Conservation (phyloP, 2,329 filamentous ascomycete species). For the Pseudogymnoascus pannorum region DNA sequence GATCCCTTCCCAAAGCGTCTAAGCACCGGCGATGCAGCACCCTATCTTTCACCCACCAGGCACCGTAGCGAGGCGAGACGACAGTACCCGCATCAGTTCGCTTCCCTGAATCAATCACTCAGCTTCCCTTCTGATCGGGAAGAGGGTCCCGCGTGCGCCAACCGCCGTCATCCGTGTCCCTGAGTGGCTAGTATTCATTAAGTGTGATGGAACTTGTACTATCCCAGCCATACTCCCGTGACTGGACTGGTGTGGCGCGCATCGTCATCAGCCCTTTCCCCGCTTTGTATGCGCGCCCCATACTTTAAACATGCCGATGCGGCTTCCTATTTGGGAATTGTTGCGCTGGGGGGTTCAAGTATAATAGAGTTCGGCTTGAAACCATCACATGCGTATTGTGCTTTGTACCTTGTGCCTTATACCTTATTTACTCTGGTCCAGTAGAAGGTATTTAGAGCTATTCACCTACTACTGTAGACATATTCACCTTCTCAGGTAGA, state of each 20-base stretch:
- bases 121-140: neutral
- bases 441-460: neutral
- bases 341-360: neutral
- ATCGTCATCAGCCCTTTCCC: neutral
- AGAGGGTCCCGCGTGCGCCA: neutral
- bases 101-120: neutral
- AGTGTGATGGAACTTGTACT: neutral
- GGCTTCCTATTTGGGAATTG: conserved; percentile 5
- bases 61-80: conserved; percentile 3
- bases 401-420: neutral
- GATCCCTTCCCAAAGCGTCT: neutral
- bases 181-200: neutral
- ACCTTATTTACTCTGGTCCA: neutral
- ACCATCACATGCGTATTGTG: neutral
- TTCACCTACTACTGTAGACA: neutral
- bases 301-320: conserved; percentile 4
- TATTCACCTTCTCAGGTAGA: neutral
- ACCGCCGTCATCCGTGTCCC: neutral
- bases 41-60: neutral
- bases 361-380: neutral
- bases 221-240: neutral
- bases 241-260: neutral
- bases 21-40: neutral
- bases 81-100: neutral
- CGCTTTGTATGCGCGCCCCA: neutral